Evolutionary conservation across 2,329 filamentous ascomycete species (phyloP), one percentile per base, ranked within the genome.

Genomic region (Nakataea oryzae): DNA sequence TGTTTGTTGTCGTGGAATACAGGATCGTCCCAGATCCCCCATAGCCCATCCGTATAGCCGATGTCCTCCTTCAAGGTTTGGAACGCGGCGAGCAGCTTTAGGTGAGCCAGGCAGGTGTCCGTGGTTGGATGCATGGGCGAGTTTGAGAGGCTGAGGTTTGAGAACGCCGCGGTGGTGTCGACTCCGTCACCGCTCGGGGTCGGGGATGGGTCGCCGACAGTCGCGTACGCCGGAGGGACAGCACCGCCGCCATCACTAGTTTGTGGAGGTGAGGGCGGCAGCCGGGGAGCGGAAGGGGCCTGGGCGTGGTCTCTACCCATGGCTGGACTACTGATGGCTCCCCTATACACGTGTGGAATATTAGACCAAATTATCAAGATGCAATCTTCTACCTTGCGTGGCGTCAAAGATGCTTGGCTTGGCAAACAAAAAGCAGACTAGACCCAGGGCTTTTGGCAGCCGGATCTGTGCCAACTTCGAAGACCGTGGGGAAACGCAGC

Each of bases 61-160:
- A 92, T 73, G 24, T 84, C 80, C 63, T 90, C 85, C 65, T 86
- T 87, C 61, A 93, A 74, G 41, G 79, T 79, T 66, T 89, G 82
- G 62, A 93, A 80, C 12, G 86, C 83, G 61, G 85, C 82, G 1
- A 93, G 78, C 0, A 93, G 77, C 70, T 90, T 91, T 30, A 93
- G 79, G 70, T 95, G 90, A 0, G 84, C 87, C 27, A 90, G 81
- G 65, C 87, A 90, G 55, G 85, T 79, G 64, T 86, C 79, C 6
- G 72, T 71, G 1, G 76, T 75, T 1, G 83, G 79, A 6, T 72
- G 65, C 3, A 64, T 13, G 26, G 56, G 29, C 29, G 8, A 17
- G 7, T 28, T n/a, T 5, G 56, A 30, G 4, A 58, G 56, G 26
- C 7, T 29, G 14, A 62, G 56, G 34, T 34, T 62, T 13, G 60